phyloP scores from a whole-genome alignment of 176 grass and related monocot genomes.

The Rhynchospora pubera region DNA sequence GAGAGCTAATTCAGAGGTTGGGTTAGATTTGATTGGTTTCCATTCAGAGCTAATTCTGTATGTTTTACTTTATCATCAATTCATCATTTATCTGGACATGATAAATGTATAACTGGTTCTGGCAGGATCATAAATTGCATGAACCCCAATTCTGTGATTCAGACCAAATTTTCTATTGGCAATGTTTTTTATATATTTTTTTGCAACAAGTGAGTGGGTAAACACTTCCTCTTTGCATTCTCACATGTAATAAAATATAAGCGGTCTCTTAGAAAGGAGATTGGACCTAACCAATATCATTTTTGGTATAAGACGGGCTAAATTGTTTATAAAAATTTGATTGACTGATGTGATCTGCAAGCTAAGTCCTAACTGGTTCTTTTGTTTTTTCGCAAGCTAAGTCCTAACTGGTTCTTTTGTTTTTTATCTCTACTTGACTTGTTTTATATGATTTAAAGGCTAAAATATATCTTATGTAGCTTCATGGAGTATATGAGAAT shows the following conservation, averaged over 20 bases:
- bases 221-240: neutral
- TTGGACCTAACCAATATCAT: neutral
- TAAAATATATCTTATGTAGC: conserved; percentile 27
- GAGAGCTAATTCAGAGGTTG: too few relatives aligned
- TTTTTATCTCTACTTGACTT: neutral
- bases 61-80: conserved; percentile 29
- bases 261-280: neutral
- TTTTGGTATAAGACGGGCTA: neutral
- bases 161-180: too few relatives aligned
- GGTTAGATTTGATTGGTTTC: too few relatives aligned
- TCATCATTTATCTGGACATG: neutral
- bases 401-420: neutral
- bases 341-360: neutral
- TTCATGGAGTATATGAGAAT: conserved; percentile 87
- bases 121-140: neutral
- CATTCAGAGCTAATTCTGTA: too few relatives aligned
- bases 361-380: neutral
- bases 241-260: neutral
- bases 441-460: neutral
- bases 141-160: neutral
- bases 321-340: neutral
- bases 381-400: too few relatives aligned
- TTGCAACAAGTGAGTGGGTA: neutral
- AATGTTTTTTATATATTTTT: neutral
- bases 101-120: neutral